Conservation (phyloP, 2,329 filamentous ascomycete genomes). For the Aspergillus brasiliensis region DNA sequence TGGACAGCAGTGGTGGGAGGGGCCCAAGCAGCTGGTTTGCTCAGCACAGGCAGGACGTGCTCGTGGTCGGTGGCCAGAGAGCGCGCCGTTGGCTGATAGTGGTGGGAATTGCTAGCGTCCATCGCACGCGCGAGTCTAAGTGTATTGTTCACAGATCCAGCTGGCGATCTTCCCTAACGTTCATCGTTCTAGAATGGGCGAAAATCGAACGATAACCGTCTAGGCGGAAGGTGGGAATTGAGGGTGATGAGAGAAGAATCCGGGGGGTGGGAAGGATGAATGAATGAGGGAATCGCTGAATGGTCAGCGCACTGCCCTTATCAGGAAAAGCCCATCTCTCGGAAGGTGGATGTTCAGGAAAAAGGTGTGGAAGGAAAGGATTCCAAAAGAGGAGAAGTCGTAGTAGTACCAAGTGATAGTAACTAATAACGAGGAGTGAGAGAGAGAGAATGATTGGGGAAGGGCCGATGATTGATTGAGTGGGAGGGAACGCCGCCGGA, state of each 20-base stretch:
- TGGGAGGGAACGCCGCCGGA: conserved; percentile 1
- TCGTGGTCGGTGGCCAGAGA: conserved; percentile 24
- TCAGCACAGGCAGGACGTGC: conserved; percentile 33
- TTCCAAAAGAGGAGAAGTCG: conserved; percentile 13
- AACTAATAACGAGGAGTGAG: conserved; percentile 3
- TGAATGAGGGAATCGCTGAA: conserved; percentile 26
- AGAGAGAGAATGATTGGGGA: conserved; percentile 1
- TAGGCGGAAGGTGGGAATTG: conserved; percentile 1
- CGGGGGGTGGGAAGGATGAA: conserved; percentile 16
- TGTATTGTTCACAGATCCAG: conserved; percentile 21
- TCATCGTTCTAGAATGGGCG: conserved; percentile 22
- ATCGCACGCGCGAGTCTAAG: conserved; percentile 27
- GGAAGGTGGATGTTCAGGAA: not conserved
- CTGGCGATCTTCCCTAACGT: conserved; percentile 22
- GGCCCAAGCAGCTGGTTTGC: conserved; percentile 25
- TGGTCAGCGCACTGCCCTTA: conserved; percentile 32
- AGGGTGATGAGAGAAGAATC: conserved; percentile 8
- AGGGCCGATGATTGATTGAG: not conserved
- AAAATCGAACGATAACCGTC: not conserved
- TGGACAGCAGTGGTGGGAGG: conserved; percentile 2
- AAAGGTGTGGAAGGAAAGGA: conserved; percentile 12
- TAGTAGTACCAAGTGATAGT: not conserved
- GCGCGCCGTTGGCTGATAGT: conserved; percentile 20
- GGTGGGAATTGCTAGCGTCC: conserved; percentile 34
- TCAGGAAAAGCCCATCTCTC: conserved; percentile 27